Evolutionary conservation across 73 alveolate genomes (phyloP).

Genomic region (Chromera velia): DNA sequence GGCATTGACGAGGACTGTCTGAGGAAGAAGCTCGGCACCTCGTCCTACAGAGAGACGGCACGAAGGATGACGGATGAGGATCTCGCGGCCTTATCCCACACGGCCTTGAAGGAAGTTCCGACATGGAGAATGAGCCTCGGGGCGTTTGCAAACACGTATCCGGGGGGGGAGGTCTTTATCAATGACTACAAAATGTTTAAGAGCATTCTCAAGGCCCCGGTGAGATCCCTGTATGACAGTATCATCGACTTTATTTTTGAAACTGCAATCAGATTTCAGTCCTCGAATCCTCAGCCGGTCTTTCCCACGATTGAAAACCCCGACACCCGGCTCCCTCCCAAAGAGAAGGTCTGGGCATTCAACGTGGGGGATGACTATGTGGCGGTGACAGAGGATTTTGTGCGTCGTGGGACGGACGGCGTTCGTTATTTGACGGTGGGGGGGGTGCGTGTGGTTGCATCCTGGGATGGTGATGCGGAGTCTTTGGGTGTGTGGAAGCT

Average conservation of each 20-base stretch:
- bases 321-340: conserved; percentile 19
- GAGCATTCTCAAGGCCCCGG: background rate
- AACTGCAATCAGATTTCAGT: conserved; percentile 5
- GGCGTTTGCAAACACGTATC: conserved; percentile 12
- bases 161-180: conserved; percentile 20
- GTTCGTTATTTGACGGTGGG: background rate
- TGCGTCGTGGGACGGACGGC: no score
- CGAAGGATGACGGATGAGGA: no score
- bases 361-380: no score
- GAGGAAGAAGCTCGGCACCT: no score
- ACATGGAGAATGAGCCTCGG: conserved; percentile 9
- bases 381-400: no score
- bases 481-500: background rate
- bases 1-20: no score
- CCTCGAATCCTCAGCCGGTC: conserved; percentile 16
- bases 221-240: conserved; percentile 11
- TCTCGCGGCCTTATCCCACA: no score
- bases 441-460: background rate
- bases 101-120: conserved; percentile 31
- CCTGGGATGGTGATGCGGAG: background rate
- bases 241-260: conserved; percentile 15
- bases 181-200: conserved; percentile 13
- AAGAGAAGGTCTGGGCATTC: conserved; percentile 13
- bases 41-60: no score
- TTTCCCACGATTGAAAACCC: conserved; percentile 20